These are phyloP conservation scores for Mortierella sp. DNA, from an alignment of 371 early-diverging fungal genomes.

Conservation along the genomic window DNA sequence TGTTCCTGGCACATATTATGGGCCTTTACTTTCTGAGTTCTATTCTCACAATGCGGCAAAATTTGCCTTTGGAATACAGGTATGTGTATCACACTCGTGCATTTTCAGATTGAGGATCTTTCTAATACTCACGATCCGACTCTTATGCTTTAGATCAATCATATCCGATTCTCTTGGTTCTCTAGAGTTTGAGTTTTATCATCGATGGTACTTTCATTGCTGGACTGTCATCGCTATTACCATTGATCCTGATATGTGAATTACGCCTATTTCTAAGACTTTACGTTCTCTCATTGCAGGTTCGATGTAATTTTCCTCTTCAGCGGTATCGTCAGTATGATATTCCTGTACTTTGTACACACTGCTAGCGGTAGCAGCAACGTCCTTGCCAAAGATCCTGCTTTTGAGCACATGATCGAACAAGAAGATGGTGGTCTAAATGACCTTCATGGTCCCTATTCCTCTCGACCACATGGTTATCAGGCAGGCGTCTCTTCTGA, in stretches of 20 bases:
- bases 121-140: neutral
- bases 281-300: constrained; percentile 11
- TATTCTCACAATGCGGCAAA: constrained; percentile 92
- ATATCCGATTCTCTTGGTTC: constrained; percentile 83
- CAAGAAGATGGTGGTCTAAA: constrained; percentile 8
- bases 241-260: neutral
- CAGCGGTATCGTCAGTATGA: constrained; percentile 75
- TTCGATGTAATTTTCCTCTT: constrained; percentile 92
- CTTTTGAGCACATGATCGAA: constrained; percentile 48
- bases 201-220: constrained; percentile 74
- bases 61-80: constrained; percentile 86
- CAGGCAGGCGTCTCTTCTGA: constrained; percentile 21
- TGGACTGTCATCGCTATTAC: neutral
- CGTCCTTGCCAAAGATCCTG: constrained; percentile 52
- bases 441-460: constrained; percentile 4
- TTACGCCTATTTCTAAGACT: neutral
- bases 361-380: constrained; percentile 67
- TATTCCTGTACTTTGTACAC: constrained; percentile 79
- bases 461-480: constrained; percentile 1
- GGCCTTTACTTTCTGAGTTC: constrained; percentile 93
- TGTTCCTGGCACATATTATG: constrained; percentile 90
- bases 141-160: constrained; percentile 65
- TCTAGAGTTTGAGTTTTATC: constrained; percentile 90
- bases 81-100: neutral
- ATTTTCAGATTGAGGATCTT: neutral